Base-by-base conservation (phyloP, 2,329 filamentous ascomycete genomes). In the Monilinia vaccinii-corymbosi region DNA sequence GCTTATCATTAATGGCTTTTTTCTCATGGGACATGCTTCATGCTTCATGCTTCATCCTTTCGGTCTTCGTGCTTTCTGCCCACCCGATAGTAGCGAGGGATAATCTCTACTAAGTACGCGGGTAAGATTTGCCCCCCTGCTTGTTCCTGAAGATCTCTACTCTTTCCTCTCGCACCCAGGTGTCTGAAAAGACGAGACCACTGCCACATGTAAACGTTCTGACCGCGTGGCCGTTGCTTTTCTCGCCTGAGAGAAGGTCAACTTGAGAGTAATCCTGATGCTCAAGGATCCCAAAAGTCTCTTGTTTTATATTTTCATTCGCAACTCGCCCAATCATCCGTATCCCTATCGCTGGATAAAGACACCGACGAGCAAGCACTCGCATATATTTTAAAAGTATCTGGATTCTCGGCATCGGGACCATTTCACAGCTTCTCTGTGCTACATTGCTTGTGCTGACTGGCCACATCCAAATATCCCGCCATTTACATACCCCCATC, bases 71-170 rank as follows among this genome's bases (percentile, higher is more conserved):
- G n/a, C 32, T 57, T 51, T 31, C 11, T 25, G 18, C 23, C 23
- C 25, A 40, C 23, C 32, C 16, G 46, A 40, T 23, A 57, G 55
- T 32, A 32, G 23, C 31, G 36, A 58, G 56, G 28, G 36, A 36
- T 21, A 28, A 25, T 25, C 48, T 46, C 21, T 46, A 31, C 49
- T 53, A 25, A 32, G 36, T 34, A 28, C 4, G 25, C 25, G 38
- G 48, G 14, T n/a, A 52, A 13, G 53, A 44, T 38, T 36, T 53
- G 36, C 56, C 56, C 21, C 32, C 48, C 40, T 32, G 31, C 48
- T 38, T 36, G 57, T 59, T 55, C 57, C 57, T 59, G 49, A 55
- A 48, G 57, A 59, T 59, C 56, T 40, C 48, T 58, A 34, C 56
- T 31, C 28, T 36, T 52, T 58, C 56, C 28, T 58, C 56, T 42